Evolutionary conservation across 345 rosid species (phyloP).

Genomic region (Euphorbia lathyris): DNA sequence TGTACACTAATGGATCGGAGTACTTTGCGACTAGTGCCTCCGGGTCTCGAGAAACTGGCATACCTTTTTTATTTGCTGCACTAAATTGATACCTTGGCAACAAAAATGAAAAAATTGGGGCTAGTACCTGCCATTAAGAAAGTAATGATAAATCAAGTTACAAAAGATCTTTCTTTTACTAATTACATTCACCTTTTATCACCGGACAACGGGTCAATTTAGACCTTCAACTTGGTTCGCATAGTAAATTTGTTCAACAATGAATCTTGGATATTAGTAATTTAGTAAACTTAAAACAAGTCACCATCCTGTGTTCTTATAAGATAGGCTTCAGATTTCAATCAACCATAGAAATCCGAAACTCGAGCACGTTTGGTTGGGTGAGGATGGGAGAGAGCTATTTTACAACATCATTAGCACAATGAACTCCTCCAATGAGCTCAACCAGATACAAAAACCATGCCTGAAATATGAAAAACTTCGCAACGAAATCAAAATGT

Average conservation of each 20-base stretch:
- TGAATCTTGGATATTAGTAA: too few species aligned
- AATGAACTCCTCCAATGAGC: neutral
- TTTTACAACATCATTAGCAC: neutral
- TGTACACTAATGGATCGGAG: conserved; percentile 32
- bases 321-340: neutral
- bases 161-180: neutral
- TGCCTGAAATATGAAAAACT: neutral
- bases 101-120: conserved; percentile 27
- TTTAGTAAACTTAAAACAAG: too few species aligned
- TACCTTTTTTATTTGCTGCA: conserved; percentile 30
- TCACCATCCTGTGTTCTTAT: too few species aligned
- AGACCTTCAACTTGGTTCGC: too few species aligned
- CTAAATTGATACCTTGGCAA: conserved; percentile 26
- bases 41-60: conserved; percentile 29
- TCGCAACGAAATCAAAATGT: too few species aligned
- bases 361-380: neutral
- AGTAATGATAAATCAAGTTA: neutral
- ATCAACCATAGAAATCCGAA: neutral
- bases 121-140: conserved; percentile 18
- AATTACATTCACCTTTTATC: neutral
- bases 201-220: too few species aligned
- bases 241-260: too few species aligned
- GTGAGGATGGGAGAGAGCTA: neutral
- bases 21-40: conserved; percentile 31
- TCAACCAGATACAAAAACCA: neutral